phyloP scores from a whole-genome alignment of 2,329 filamentous ascomycete genomes.

The Fusarium burgessii region DNA sequence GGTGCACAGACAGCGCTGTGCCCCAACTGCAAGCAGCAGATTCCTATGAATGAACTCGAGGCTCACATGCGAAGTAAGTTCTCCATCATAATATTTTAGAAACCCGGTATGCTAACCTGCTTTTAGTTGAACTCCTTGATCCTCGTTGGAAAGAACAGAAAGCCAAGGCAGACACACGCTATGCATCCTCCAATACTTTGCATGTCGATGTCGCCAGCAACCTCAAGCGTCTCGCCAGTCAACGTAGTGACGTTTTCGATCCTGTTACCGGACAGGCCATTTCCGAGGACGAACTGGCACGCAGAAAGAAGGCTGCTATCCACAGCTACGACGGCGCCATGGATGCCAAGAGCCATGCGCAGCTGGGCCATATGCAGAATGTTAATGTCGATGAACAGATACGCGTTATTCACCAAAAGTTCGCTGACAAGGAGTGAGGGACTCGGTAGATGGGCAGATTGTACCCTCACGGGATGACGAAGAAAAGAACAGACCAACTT shows the following conservation, averaged over 20 bases:
- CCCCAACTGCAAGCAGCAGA: slow-evolving; percentile 92
- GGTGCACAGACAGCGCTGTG: slow-evolving; percentile 79
- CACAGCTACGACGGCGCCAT: slow-evolving; percentile 74
- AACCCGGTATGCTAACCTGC: slow-evolving; percentile 50
- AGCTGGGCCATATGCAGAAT: slow-evolving; percentile 70
- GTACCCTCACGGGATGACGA: slow-evolving; percentile 4
- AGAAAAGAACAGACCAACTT: not conserved
- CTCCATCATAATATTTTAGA: not conserved
- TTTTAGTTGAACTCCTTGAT: slow-evolving; percentile 86
- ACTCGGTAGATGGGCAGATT: not conserved
- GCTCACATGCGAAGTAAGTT: slow-evolving; percentile 87
- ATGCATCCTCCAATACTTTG: slow-evolving; percentile 85
- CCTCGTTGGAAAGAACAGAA: slow-evolving; percentile 97
- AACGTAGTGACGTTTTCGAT: slow-evolving; percentile 90
- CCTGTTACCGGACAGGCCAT: slow-evolving; percentile 74
- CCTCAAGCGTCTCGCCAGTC: slow-evolving; percentile 91
- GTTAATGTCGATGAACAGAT: slow-evolving; percentile 91
- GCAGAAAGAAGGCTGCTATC: slow-evolving; percentile 79
- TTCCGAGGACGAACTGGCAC: slow-evolving; percentile 77
- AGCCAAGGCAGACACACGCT: slow-evolving; percentile 86
- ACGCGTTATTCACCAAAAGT: slow-evolving; percentile 69
- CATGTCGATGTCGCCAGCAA: slow-evolving; percentile 92
- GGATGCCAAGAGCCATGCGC: slow-evolving; percentile 66
- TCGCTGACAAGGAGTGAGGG: slow-evolving; percentile 55
- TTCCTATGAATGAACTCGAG: slow-evolving; percentile 87